Base-by-base conservation (phyloP, 169 alveolate genomes). In the Theileria orientalis region DNA sequence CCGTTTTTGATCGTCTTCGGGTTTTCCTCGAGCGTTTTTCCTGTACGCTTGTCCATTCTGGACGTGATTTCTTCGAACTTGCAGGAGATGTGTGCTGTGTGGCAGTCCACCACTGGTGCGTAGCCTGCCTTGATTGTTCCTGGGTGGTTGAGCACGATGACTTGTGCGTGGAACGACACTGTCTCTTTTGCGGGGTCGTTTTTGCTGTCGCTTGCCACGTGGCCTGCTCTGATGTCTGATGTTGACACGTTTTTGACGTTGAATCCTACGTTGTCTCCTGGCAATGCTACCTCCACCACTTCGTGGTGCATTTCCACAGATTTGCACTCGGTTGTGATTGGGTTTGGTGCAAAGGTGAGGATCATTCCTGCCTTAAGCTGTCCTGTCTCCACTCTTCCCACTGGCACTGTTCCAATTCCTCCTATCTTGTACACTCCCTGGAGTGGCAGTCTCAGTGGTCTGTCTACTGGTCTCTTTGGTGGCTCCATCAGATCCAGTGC, bases 351-450 rank as follows among this genome's bases (percentile, higher is more conserved):
- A 74, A 97, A 95, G 69, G 96, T 93, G 46, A 91, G 76, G 49
- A 85, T 83, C 90, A 83, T 79, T 64, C 90, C 91, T 2, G 92
- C 85, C 89, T 93, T 96, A 80, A 98, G 91, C 67, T 94, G 75
- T 75, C 99, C 99, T 67, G 99, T 95, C 90, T 97, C 99, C 23
- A 98, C 99, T 83, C 99, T 94, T 54, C 99, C 99, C 64, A 95
- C 98, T 61, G 99, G 98, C 80, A 97, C 99, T 47, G 99, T 96
- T 82, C 99, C 99, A 77, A 96, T 95, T 91, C 99, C 99, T 70
- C 98, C 97, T 84, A 98, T 98, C 94, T 97, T 96, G 96, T 97
- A 98, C 19, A 98, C 98, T 85, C 96, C 99, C 83, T 96, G 97
- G 60, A 98, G 90, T 51, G 99, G 99, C 61, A 97, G 92, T 87